Evolutionary conservation across 768 basidiomycete species (phyloP).

Genomic region (Kwoniella shandongensis): DNA sequence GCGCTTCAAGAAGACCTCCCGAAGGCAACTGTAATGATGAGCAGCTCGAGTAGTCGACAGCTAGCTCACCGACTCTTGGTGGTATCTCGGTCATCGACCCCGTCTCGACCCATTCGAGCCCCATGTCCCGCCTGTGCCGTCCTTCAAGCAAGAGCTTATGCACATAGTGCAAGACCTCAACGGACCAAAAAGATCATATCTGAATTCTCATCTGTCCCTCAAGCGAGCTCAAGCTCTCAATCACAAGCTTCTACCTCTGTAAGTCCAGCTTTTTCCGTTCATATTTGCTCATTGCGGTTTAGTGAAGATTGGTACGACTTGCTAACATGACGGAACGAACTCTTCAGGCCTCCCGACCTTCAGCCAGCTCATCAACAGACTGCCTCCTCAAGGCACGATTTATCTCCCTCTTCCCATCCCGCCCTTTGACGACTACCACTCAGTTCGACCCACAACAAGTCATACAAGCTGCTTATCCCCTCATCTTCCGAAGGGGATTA

Average conservation of each 20-base stretch:
- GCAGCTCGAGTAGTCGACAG: not conserved
- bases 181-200: constrained; percentile 2
- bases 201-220: constrained; percentile 10
- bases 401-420: not conserved
- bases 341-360: too few species aligned
- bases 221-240: too few species aligned
- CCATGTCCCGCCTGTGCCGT: not conserved
- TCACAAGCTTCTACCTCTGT: constrained; percentile 6
- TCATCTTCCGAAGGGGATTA: constrained; percentile 13
- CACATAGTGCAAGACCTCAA: not conserved
- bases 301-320: too few species aligned
- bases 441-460: too few species aligned
- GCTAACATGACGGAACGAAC: too few species aligned
- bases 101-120: constrained; percentile 12
- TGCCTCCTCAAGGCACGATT: too few species aligned
- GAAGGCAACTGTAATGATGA: not conserved
- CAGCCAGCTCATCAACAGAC: too few species aligned
- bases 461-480: constrained; percentile 5
- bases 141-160: constrained; percentile 1
- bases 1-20: too few species aligned
- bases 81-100: not conserved
- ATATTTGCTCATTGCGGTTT: too few species aligned
- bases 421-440: not conserved
- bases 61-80: not conserved
- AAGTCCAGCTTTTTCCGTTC: not conserved